phyloP scores from a whole-genome alignment of 2,329 filamentous ascomycete genomes.

The Kalmusia sp. region DNA sequence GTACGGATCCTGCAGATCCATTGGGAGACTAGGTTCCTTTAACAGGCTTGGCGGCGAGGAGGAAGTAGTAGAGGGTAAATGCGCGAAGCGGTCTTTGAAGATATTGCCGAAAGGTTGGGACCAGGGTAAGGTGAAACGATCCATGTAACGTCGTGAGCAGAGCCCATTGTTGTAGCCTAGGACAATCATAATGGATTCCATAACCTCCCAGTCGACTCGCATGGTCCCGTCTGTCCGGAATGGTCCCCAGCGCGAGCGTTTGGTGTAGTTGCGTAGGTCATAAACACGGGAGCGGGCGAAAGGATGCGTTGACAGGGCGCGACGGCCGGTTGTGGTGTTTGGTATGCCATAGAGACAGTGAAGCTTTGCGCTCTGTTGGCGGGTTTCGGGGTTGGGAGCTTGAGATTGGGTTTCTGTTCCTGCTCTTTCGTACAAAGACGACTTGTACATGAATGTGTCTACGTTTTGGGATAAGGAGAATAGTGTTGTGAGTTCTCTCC shows the following conservation, averaged over 20 bases:
- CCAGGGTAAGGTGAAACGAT: constrained; percentile 38
- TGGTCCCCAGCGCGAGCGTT: constrained; percentile 71
- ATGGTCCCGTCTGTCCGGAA: constrained; percentile 69
- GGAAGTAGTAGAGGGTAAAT: not conserved
- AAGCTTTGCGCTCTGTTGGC: constrained; percentile 73
- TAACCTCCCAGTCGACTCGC: constrained; percentile 78
- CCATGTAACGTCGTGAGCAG: constrained; percentile 32
- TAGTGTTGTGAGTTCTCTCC: constrained; percentile 42
- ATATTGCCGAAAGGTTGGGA: constrained; percentile 36
- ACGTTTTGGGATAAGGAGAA: constrained; percentile 60
- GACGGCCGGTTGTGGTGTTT: constrained; percentile 46
- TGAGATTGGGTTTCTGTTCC: constrained; percentile 51
- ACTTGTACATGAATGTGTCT: constrained; percentile 68
- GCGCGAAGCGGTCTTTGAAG: not conserved
- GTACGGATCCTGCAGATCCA: constrained; percentile 3
- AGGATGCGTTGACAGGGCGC: constrained; percentile 56
- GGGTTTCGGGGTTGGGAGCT: constrained; percentile 51
- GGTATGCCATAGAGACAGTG: constrained; percentile 74
- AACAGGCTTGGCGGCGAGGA: constrained; percentile 7
- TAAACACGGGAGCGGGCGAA: constrained; percentile 75
- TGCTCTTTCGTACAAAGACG: constrained; percentile 63
- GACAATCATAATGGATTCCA: constrained; percentile 76
- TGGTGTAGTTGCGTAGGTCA: constrained; percentile 73
- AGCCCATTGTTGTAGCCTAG: constrained; percentile 64
- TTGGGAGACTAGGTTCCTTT: constrained; percentile 14